Conservation (phyloP, 345 rosid species). For the Physaria fendleri region DNA sequence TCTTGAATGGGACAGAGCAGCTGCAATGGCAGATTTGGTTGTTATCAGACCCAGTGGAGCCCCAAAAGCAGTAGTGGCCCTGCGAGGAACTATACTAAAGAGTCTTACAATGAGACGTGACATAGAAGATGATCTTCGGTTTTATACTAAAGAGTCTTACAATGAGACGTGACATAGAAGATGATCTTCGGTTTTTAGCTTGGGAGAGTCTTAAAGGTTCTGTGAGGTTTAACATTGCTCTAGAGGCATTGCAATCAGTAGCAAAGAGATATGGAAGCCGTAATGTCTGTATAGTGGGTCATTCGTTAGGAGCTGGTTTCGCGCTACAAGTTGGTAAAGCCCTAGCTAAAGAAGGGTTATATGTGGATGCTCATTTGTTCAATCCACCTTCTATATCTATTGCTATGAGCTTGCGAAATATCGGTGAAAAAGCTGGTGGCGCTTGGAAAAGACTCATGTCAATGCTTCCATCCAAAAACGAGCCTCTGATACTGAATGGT, state of each 20-base stretch:
- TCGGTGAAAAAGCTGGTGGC: constrained; percentile 69
- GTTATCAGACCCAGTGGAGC: constrained; percentile 90
- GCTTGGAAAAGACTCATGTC: constrained; percentile 78
- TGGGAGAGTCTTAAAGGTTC: constrained; percentile 98
- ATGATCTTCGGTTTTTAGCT: constrained; percentile 90
- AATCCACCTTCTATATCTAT: constrained; percentile 89
- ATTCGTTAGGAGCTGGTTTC: constrained; percentile 94
- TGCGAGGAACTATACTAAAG: constrained; percentile 83
- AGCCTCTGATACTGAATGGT: background rate
- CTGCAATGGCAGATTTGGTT: constrained; percentile 71
- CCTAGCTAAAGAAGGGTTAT: constrained; percentile 72
- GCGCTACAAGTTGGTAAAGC: constrained; percentile 96
- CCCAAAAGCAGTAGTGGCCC: constrained; percentile 71
- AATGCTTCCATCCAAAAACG: constrained; percentile 58
- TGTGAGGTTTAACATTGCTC: constrained; percentile 65
- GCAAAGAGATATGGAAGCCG: constrained; percentile 71
- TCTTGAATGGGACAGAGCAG: constrained; percentile 86
- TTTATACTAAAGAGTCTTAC: constrained; percentile 72
- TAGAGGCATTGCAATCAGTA: constrained; percentile 52
- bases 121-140: constrained; percentile 90
- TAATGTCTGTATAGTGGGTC: constrained; percentile 81
- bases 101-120: constrained; percentile 76
- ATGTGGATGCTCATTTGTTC: constrained; percentile 84
- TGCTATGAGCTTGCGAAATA: constrained; percentile 84
- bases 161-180: constrained; percentile 74